Base-by-base conservation (phyloP, 257 asterid species). In the Rehmannia glutinosa region DNA sequence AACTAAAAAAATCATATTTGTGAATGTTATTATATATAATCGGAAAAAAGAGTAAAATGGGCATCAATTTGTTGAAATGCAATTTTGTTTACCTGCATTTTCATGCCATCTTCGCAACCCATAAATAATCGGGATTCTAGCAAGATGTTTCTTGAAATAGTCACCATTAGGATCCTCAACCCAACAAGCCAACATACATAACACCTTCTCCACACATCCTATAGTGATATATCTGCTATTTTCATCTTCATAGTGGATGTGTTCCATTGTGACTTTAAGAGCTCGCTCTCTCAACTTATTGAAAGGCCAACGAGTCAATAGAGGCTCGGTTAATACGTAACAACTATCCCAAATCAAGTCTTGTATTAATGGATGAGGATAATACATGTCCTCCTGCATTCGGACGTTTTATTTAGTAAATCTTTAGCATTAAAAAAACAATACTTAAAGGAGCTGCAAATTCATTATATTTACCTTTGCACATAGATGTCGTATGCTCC, bases 61-160 rank as follows among this genome's bases (percentile, higher is more conserved):
- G 25, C 45, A 25, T 23, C 30, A 46, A 63, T 21, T 45, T 2
- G 25, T 12, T 2, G 13, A 5, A 32, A 32, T 15, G 15, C 20
- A 20, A 8, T 20, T 49, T 27, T 7, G 6, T 3, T 32, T 23
- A 86, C 92, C 92, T 86, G 92, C 96, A 88, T 83, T 56, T 88
- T 88, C 96, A 88, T 83, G 55, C 96, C 93, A 75, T 88, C 96
- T 77, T 88, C 96, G 91, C 93, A 39, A 88, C 76, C 96, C 96
- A 88, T 5, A 88, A 28, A 30, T 88, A 86, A 66, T 88, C 1
- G 93, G 93, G 73, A 88, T 80, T 62, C 96, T 76, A 1, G 86
- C 93, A 0, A 86, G 87, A 78, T 88, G 93, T 53, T 86, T 86
- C 83, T 83, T 85, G 89, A 86, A 85, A 70, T 78, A 86, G 64